phyloP scores from a whole-genome alignment of 257 asterid genomes.

The Leptodermis oblonga region DNA sequence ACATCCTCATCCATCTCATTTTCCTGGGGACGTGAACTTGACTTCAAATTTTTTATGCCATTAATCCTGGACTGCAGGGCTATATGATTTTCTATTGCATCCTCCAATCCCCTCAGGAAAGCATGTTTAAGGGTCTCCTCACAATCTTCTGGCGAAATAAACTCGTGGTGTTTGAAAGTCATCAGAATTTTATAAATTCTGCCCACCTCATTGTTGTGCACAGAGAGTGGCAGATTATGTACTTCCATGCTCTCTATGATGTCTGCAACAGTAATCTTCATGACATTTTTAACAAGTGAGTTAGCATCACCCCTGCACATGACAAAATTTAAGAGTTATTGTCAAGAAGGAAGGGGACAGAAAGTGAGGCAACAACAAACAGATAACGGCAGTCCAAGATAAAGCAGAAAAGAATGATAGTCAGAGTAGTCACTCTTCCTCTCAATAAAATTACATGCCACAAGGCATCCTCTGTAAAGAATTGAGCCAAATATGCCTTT shows the following conservation, averaged over 20 bases:
- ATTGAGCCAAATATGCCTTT: neutral
- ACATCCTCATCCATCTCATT: slow-evolving; percentile 42
- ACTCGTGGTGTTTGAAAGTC: slow-evolving; percentile 57
- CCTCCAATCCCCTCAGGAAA: slow-evolving; percentile 62
- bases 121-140: slow-evolving; percentile 46
- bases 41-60: slow-evolving; percentile 46
- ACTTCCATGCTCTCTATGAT: slow-evolving; percentile 80
- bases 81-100: slow-evolving; percentile 70
- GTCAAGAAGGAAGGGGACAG: neutral
- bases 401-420: neutral
- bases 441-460: neutral
- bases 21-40: slow-evolving; percentile 32
- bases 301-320: slow-evolving; percentile 64
- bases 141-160: slow-evolving; percentile 49
- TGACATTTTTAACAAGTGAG: slow-evolving; percentile 57
- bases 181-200: slow-evolving; percentile 61
- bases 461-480: neutral
- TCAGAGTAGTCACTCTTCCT: neutral
- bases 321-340: neutral
- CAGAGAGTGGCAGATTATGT: slow-evolving; percentile 35
- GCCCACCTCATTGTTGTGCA: slow-evolving; percentile 22
- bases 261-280: slow-evolving; percentile 78
- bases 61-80: slow-evolving; percentile 40
- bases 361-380: neutral
- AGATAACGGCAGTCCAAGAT: neutral